phyloP scores from a whole-genome alignment of 2,329 filamentous ascomycete genomes.

The Aspergillus terreus region DNA sequence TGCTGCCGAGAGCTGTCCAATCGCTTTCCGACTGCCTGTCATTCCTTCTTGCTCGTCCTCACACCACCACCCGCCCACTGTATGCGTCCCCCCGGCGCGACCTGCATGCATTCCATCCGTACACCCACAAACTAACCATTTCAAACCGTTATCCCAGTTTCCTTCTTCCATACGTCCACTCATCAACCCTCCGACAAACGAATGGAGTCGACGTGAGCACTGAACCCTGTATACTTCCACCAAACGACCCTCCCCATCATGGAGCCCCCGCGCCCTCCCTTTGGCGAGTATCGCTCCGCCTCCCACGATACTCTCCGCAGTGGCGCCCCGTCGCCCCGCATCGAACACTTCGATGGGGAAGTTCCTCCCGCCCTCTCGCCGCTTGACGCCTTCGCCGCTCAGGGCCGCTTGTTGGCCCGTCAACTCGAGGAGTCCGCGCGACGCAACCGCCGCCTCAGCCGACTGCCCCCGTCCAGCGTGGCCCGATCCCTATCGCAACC shows the following conservation, averaged over 20 bases:
- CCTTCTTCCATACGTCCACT: no score
- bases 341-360: slow-evolving; percentile 70
- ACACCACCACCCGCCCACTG: no score
- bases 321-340: slow-evolving; percentile 66
- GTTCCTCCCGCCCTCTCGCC: slow-evolving; percentile 83
- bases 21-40: slow-evolving; percentile 7
- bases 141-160: no score
- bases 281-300: slow-evolving; percentile 58
- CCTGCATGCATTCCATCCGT: neutral
- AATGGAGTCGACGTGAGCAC: neutral
- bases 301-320: slow-evolving; percentile 53
- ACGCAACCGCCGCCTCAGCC: slow-evolving; percentile 74
- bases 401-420: slow-evolving; percentile 81
- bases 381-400: slow-evolving; percentile 89
- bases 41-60: neutral
- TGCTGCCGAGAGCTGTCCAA: slow-evolving; percentile 5
- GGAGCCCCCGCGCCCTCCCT: slow-evolving; percentile 52
- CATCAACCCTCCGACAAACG: neutral
- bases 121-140: no score
- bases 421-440: slow-evolving; percentile 77
- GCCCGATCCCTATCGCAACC: slow-evolving; percentile 76
- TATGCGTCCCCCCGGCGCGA: neutral
- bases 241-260: slow-evolving; percentile 33
- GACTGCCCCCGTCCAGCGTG: slow-evolving; percentile 76
- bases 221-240: neutral